Conservation (phyloP, 1,139 yeast genomes). For the Wickerhamomyces sp. region DNA sequence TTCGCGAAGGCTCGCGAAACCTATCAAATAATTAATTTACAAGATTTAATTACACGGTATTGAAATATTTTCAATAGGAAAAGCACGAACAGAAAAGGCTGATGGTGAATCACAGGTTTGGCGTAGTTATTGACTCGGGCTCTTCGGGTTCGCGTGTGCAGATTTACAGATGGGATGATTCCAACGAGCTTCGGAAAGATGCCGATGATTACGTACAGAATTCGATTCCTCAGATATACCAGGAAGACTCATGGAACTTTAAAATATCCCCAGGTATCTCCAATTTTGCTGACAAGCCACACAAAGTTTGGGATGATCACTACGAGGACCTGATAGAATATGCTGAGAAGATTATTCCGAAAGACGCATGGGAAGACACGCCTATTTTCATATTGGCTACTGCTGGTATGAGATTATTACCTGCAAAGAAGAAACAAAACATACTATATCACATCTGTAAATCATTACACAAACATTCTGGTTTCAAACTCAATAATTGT, state of each 20-base stretch:
- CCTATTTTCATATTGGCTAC: slow-evolving; percentile 75
- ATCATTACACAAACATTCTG: slow-evolving; percentile 42
- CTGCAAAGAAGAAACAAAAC: slow-evolving; percentile 39
- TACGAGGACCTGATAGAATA: slow-evolving; percentile 49
- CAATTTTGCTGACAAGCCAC: slow-evolving; percentile 43
- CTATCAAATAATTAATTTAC: too few relatives aligned
- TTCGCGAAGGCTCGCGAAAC: too few relatives aligned
- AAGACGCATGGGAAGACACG: slow-evolving; percentile 46
- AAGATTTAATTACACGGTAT: too few relatives aligned
- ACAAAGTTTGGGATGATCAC: slow-evolving; percentile 57
- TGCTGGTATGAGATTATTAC: slow-evolving; percentile 75
- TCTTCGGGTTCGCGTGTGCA: slow-evolving; percentile 77
- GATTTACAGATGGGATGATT: slow-evolving; percentile 63
- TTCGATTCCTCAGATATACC: slow-evolving; percentile 61
- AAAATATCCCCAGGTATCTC: slow-evolving; percentile 74
- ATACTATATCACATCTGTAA: slow-evolving; percentile 51
- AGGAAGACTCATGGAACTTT: slow-evolving; percentile 54
- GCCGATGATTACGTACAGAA: slow-evolving; percentile 28
- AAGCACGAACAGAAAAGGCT: not conserved
- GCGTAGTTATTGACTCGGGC: slow-evolving; percentile 77
- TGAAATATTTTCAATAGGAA: not conserved
- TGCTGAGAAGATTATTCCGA: slow-evolving; percentile 59
- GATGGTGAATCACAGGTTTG: slow-evolving; percentile 37
- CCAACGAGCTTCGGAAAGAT: slow-evolving; percentile 26
- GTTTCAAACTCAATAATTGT: slow-evolving; percentile 51